phyloP scores from a whole-genome alignment of 2,329 filamentous ascomycete genomes.

The Talaromyces sp. region DNA sequence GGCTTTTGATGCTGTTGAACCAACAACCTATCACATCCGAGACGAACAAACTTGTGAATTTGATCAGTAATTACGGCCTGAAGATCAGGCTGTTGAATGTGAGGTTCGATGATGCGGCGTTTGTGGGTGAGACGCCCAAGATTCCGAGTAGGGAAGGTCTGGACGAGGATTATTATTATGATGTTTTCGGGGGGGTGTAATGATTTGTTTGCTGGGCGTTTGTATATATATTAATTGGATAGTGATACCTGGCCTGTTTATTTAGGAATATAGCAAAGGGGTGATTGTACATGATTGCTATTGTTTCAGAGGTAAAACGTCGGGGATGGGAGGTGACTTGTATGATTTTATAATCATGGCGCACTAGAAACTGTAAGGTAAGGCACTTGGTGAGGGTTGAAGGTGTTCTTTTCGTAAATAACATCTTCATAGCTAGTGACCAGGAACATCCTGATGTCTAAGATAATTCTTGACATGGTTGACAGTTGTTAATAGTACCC shows the following conservation, averaged over 20 bases:
- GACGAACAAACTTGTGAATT: slow-evolving; percentile 80
- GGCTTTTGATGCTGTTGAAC: slow-evolving; percentile 87
- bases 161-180: slow-evolving; percentile 92
- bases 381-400: too few relatives aligned
- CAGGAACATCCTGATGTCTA: too few relatives aligned
- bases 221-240: background rate
- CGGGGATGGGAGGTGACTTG: too few relatives aligned
- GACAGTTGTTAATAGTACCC: too few relatives aligned
- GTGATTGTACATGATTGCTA: background rate
- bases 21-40: slow-evolving; percentile 96
- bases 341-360: too few relatives aligned
- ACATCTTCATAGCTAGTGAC: too few relatives aligned
- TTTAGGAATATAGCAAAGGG: background rate
- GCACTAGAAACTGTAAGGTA: too few relatives aligned
- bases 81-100: slow-evolving; percentile 93
- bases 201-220: background rate
- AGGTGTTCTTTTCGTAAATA: too few relatives aligned
- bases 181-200: slow-evolving; percentile 54
- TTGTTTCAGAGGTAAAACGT: too few relatives aligned
- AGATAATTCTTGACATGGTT: too few relatives aligned
- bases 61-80: slow-evolving; percentile 85
- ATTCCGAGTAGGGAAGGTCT: slow-evolving; percentile 80
- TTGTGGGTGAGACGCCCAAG: slow-evolving; percentile 65
- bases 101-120: slow-evolving; percentile 74
- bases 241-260: background rate